Percentiles rank a stretch among this genome's conserved stretches.
Evolutionary conservation across 2,329 filamentous ascomycete genomes (phyloP).

Genomic region (Penicillium sp.): DNA sequence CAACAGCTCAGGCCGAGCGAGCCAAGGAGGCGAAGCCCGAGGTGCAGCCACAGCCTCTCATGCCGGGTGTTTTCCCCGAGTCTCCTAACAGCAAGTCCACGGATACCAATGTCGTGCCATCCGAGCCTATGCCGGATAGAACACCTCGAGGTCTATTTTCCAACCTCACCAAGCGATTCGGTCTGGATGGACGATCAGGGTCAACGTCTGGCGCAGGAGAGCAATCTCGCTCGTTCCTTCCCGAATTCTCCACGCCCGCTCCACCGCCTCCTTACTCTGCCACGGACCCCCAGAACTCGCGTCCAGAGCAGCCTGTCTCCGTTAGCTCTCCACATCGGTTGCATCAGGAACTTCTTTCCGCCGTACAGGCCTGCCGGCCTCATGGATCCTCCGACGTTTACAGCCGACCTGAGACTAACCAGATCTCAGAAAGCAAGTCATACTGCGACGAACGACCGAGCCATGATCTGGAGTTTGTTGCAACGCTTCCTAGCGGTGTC

Average conservation of each 20-base stretch:
- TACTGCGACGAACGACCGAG: constrained; percentile 79
- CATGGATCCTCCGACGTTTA: constrained; percentile 73
- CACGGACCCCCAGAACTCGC: constrained; percentile 33
- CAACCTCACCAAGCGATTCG: constrained; percentile 64
- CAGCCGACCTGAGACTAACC: constrained; percentile 65
- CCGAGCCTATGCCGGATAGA: constrained; percentile 37
- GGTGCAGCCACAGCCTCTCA: constrained; percentile 45
- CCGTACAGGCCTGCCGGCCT: constrained; percentile 73
- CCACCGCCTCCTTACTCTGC: constrained; percentile 45
- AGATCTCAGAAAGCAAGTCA: constrained; percentile 75
- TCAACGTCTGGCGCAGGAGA: constrained; percentile 24
- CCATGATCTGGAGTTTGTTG: constrained; percentile 69
- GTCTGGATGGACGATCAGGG: constrained; percentile 54
- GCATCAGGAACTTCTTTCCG: constrained; percentile 61
- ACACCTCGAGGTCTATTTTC: constrained; percentile 63
- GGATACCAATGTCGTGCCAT: constrained; percentile 23
- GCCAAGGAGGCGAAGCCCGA: constrained; percentile 25
- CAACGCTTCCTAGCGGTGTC: constrained; percentile 68
- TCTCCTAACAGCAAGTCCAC: constrained; percentile 54
- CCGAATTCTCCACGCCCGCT: constrained; percentile 28
- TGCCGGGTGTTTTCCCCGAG: constrained; percentile 73
- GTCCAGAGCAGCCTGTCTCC: constrained; percentile 32
- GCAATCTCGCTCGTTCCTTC: constrained; percentile 22
- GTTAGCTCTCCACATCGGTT: constrained; percentile 43
- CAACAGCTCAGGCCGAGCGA: constrained; percentile 39